phyloP scores from a whole-genome alignment of 1,139 yeast genomes.

The Yamadazyma sp. region DNA sequence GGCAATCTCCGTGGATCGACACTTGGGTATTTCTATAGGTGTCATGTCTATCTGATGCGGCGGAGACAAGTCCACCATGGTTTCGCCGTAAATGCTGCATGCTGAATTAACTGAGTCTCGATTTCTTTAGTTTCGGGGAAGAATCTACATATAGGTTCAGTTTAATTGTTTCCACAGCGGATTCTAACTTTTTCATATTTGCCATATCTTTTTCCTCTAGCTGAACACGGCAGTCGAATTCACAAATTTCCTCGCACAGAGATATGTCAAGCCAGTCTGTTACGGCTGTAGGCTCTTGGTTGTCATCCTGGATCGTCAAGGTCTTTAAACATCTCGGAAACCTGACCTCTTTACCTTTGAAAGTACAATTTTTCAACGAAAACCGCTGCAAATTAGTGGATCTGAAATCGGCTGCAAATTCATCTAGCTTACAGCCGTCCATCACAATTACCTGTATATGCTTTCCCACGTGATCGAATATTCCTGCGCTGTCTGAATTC shows the following conservation, averaged over 20 bases:
- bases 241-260: background rate
- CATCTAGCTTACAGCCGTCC: background rate
- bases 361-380: background rate
- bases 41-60: too few relatives aligned
- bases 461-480: background rate
- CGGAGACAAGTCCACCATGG: too few relatives aligned
- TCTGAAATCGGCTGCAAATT: background rate
- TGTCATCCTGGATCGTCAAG: background rate
- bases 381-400: background rate
- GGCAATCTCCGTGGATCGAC: too few relatives aligned
- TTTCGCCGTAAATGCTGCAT: too few relatives aligned
- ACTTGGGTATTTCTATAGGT: too few relatives aligned
- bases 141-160: too few relatives aligned
- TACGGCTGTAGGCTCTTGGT: too few relatives aligned
- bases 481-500: background rate
- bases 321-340: background rate
- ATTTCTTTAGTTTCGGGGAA: too few relatives aligned
- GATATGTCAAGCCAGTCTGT: background rate
- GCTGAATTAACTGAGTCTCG: too few relatives aligned
- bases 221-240: background rate
- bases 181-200: too few relatives aligned
- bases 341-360: background rate
- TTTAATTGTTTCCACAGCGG: too few relatives aligned
- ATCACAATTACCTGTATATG: too few relatives aligned
- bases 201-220: background rate